Percentiles rank a stretch among this genome's conserved stretches.
These are phyloP conservation scores for Didymella pinodella DNA, from an alignment of 2,329 filamentous ascomycete genomes.

Conservation along the genomic window DNA sequence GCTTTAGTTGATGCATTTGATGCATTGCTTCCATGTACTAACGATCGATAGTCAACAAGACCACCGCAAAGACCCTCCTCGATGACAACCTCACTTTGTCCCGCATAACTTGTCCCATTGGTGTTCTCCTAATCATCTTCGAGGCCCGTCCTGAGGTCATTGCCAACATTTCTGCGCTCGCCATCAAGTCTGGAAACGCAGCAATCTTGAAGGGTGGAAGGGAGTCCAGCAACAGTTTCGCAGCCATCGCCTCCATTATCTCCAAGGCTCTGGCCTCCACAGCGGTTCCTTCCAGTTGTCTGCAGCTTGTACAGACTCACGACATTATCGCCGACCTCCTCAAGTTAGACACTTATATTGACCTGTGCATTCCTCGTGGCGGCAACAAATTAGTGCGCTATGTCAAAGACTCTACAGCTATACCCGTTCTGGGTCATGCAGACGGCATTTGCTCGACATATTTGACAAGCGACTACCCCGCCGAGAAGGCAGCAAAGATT, in stretches of 20 bases:
- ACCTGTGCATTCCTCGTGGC: slow-evolving; percentile 92
- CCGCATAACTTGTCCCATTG: slow-evolving; percentile 91
- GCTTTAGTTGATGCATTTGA: neutral
- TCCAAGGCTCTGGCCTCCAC: slow-evolving; percentile 76
- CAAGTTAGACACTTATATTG: slow-evolving; percentile 83
- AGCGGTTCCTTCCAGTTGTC: slow-evolving; percentile 80
- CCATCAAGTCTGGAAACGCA: slow-evolving; percentile 96
- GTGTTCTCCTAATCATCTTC: slow-evolving; percentile 97
- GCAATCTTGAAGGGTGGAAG: slow-evolving; percentile 97
- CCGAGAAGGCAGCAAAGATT: slow-evolving; percentile 74
- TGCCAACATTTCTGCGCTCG: slow-evolving; percentile 94
- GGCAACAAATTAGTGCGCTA: slow-evolving; percentile 89
- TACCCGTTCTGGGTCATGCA: slow-evolving; percentile 94
- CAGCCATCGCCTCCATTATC: slow-evolving; percentile 86
- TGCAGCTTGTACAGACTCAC: slow-evolving; percentile 93
- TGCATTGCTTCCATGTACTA: slow-evolving; percentile 5
- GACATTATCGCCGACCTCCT: slow-evolving; percentile 91
- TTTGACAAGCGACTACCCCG: slow-evolving; percentile 79
- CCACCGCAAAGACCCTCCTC: slow-evolving; percentile 82
- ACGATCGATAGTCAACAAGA: slow-evolving; percentile 73
- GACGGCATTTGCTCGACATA: slow-evolving; percentile 92
- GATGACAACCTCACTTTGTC: slow-evolving; percentile 88
- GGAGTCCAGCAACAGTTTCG: slow-evolving; percentile 94
- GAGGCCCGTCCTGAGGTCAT: slow-evolving; percentile 98
- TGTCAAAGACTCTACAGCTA: slow-evolving; percentile 89